Percentiles rank a stretch among this genome's conserved stretches.
Conservation (phyloP, 305 asterid genomes). For the Rubia occidens region DNA sequence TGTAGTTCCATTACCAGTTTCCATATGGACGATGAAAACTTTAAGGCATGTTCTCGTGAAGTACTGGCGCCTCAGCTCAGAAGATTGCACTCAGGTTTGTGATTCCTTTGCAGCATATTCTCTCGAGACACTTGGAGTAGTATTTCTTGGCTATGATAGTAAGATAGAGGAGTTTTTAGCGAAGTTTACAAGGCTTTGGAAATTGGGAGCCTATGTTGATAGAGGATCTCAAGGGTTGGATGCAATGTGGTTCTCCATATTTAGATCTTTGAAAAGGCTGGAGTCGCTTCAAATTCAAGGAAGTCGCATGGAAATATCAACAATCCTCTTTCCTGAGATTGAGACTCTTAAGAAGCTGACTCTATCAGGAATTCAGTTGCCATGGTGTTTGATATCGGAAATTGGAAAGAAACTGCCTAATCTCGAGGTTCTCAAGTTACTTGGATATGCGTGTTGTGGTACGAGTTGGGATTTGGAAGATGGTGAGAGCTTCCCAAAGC, state of each 20-base stretch:
- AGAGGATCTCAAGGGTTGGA: background rate
- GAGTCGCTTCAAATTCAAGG: background rate
- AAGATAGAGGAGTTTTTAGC: background rate
- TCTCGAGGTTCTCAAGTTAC: background rate
- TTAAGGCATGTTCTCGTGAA: background rate
- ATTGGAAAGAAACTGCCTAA: background rate
- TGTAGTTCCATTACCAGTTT: background rate
- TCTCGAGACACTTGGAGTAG: background rate
- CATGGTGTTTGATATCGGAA: background rate
- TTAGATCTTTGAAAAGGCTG: background rate
- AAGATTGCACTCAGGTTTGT: background rate
- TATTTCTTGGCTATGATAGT: background rate
- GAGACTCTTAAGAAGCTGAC: conserved; percentile 3
- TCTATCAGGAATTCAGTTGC: background rate
- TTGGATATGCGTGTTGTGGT: background rate
- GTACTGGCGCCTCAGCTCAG: background rate
- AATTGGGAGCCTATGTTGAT: background rate
- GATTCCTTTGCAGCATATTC: background rate
- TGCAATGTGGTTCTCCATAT: background rate
- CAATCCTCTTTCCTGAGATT: background rate
- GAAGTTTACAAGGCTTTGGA: background rate
- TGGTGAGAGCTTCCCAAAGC: background rate
- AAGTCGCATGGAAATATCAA: background rate
- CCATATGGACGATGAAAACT: background rate
- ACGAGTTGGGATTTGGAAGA: background rate